Evolutionary conservation across 2,329 filamentous ascomycete genomes (phyloP).

Genomic region (Cladosporium cucumerinum): DNA sequence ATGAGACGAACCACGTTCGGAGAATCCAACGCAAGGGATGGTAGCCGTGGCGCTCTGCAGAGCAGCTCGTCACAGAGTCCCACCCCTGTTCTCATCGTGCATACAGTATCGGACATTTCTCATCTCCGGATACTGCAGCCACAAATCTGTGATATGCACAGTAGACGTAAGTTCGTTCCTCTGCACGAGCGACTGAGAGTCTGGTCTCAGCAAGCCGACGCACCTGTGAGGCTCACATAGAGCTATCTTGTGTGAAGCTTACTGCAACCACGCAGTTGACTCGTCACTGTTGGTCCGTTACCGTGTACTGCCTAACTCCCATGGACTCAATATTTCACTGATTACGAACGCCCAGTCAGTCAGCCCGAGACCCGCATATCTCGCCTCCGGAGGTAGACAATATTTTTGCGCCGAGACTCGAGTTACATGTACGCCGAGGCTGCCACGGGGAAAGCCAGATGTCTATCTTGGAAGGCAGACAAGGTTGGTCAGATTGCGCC

Average conservation of each 20-base stretch:
- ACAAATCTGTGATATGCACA: background rate
- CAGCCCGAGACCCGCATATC: background rate
- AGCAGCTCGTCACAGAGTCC: slow-evolving; percentile 6
- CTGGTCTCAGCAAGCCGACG: background rate
- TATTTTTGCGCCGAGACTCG: background rate
- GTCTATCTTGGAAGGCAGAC: background rate
- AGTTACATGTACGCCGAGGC: slow-evolving; percentile 6
- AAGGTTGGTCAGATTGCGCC: background rate
- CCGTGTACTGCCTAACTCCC: background rate
- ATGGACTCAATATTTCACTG: background rate
- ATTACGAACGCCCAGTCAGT: background rate
- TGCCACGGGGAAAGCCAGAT: background rate
- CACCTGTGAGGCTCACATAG: background rate
- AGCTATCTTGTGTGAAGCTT: background rate
- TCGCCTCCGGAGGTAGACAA: background rate
- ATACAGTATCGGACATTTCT: slow-evolving; percentile 9
- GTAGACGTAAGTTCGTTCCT: background rate
- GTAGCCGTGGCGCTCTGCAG: background rate
- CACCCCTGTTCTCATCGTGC: slow-evolving; percentile 3
- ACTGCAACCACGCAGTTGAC: background rate
- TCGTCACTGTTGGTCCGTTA: background rate
- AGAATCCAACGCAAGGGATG: slow-evolving; percentile 2
- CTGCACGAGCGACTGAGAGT: background rate
- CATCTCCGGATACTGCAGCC: background rate
- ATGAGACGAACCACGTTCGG: background rate